Base-by-base conservation (phyloP, 2,329 filamentous ascomycete genomes). In the Fusarium anthophilum region DNA sequence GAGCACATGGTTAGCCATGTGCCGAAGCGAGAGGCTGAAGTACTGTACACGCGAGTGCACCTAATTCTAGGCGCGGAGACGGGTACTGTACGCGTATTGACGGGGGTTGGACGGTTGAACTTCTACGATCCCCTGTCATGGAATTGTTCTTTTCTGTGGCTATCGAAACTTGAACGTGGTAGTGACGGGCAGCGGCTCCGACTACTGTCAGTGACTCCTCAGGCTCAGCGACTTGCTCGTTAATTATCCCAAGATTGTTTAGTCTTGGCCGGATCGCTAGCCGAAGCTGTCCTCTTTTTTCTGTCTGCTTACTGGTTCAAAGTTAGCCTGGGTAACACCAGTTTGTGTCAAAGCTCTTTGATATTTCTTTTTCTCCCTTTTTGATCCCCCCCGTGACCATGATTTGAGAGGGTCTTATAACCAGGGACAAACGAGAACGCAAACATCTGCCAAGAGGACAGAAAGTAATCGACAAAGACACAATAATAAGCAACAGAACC, bases 121-220 rank as follows among this genome's bases (percentile, higher is more conserved):
- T 28, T 67, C 45, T 41, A n/a, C 65, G 57, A 58, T 74, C 75
- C 75, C 74, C 63, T 70, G 77, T 70, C 73, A 56, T 79, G 56
- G 77, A 79, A 79, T 79, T 79, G 77, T 79, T 79, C 71, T 78
- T 79, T 77, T 77, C 76, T 69, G 54, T 59, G 39, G 69, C 74
- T 70, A 67, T 70, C 64, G 58, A 56, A 66, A 63, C 63, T 51
- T 66, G 51, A 38, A 47, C n/a, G 24, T 9, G 30, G 48, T 63
- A 68, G 56, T 58, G 53, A 72, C 69, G 66, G 69, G 51, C 64
- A 60, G 50, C 58, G 57, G 59, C 45, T 61, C 62, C 57, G 62
- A 65, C 55, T 68, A 30, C 54, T 68, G 39, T 60, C 70, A 73
- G 60, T 74, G 70, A 67, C 61, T 71, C 70, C 60, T 67, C 58